These are phyloP conservation scores for Cordyceps cicadae DNA, from an alignment of 2,329 filamentous ascomycete genomes.

Conservation along the genomic window DNA sequence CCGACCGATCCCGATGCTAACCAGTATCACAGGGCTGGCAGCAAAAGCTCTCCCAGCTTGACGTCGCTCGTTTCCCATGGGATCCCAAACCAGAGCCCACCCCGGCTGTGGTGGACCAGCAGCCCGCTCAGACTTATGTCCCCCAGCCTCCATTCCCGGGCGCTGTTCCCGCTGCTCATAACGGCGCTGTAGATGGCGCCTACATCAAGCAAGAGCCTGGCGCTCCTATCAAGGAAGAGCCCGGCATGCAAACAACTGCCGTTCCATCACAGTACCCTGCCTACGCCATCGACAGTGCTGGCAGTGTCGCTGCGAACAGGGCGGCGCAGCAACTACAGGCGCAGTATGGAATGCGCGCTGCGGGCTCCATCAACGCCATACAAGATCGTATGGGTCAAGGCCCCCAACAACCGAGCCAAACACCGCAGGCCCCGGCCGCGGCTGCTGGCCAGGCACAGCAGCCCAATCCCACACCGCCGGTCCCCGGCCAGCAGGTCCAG, in stretches of 20 bases:
- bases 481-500: constrained; percentile 15
- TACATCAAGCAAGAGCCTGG: constrained; percentile 41
- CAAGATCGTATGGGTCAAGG: constrained; percentile 34
- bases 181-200: constrained; percentile 33
- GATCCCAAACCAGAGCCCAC: constrained; percentile 70
- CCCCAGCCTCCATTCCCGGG: constrained; percentile 24
- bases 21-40: constrained; percentile 70
- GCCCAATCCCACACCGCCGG: constrained; percentile 25
- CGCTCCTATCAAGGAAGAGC: constrained; percentile 36
- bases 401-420: constrained; percentile 25
- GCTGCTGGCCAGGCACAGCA: constrained; percentile 20
- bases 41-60: constrained; percentile 74
- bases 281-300: constrained; percentile 28
- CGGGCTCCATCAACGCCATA: constrained; percentile 57
- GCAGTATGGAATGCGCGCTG: constrained; percentile 56
- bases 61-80: constrained; percentile 89
- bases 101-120: constrained; percentile 31
- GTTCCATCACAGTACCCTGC: constrained; percentile 25
- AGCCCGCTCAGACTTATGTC: constrained; percentile 13
- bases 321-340: constrained; percentile 49
- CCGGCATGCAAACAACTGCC: constrained; percentile 26
- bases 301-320: constrained; percentile 41
- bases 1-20: not conserved
- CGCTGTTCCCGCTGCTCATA: constrained; percentile 20
- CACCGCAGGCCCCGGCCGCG: constrained; percentile 21